Conservation (phyloP, 495 filamentous ascomycete genomes). For the Aspergillus cristatus region DNA sequence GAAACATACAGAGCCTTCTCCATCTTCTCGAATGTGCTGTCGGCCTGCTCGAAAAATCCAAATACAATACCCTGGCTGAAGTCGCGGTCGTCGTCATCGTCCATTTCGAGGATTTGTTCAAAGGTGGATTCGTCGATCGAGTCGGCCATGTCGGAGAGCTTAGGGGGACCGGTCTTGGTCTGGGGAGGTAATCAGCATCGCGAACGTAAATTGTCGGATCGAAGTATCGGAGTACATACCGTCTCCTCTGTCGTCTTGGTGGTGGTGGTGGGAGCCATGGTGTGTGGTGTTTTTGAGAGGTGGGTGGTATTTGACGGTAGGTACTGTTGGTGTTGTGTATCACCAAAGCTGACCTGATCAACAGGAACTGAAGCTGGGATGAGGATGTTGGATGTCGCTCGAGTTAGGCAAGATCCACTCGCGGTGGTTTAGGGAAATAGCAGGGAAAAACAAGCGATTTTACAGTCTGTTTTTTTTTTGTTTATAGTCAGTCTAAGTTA, state of each 20-base stretch:
- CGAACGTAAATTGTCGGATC: not conserved
- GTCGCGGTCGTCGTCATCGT: slow-evolving; percentile 69
- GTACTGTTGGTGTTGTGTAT: no score
- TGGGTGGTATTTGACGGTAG: no score
- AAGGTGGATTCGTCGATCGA: slow-evolving; percentile 73
- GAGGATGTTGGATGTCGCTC: no score
- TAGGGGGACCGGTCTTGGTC: slow-evolving; percentile 24
- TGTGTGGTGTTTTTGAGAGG: slow-evolving; percentile 1
- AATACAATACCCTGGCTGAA: slow-evolving; percentile 82
- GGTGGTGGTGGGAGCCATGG: slow-evolving; percentile 25
- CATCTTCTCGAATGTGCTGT: slow-evolving; percentile 80
- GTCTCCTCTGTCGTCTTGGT: slow-evolving; percentile 20
- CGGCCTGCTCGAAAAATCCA: slow-evolving; percentile 89
- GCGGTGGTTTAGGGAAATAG: no score
- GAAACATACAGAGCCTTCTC: slow-evolving; percentile 72
- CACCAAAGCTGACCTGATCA: no score
- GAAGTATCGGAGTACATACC: slow-evolving; percentile 11
- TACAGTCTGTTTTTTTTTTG: no score
- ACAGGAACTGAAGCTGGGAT: no score
- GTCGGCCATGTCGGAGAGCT: slow-evolving; percentile 50
- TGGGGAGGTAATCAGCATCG: slow-evolving; percentile 9
- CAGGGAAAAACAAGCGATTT: no score
- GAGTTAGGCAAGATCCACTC: no score
- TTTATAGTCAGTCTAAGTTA: no score
- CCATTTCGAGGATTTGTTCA: slow-evolving; percentile 94